Evolutionary conservation across 176 grass and related monocot genomes (phyloP), one percentile per base, ranked within the genome.

Genomic region (Stipa capillata): DNA sequence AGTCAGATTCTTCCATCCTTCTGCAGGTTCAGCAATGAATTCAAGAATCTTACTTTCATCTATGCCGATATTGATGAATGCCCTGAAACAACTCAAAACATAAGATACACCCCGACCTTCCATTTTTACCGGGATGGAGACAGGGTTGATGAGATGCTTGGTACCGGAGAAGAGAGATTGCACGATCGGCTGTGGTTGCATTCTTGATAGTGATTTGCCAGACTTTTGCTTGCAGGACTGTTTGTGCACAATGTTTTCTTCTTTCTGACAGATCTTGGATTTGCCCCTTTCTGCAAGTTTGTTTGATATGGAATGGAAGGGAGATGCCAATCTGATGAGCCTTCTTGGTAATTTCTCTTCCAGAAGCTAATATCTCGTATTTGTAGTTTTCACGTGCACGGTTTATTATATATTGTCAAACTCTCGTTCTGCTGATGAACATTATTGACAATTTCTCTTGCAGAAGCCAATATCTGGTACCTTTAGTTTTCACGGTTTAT

Each of bases 31-130:
- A 99, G 96, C 74, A 93, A 95, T 56, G 76, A 95, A 77, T 99
- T 99, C 74, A 95, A 99, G 77, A 91, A 76, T 27, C 74, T 99
- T 42, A 59, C 65, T 16, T 98, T 98, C 81, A 54, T 99, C 34
- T 99, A 99, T 74, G 96, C 83, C 1, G 83, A 94, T 76, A 92
- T 99, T 55, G 96, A 95, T 67, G 90, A 94, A 65, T 99, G 96
- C 75, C 92, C 90, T 0, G 88, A 98, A 83, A 93, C 88, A 54
- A 95, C 96, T 71, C 90, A 72, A 36, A 89, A 47, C 51, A 91
- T 99, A 65, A 77, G 90, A n/a, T 98, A 94, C 77, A 98, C 92
- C 13, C 92, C 96, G 2, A 94, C 90, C 14, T 98, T 98, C 72
- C 92, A 93, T 48, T 98, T 98, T 18, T 94, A 86, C 54, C 78